These are phyloP conservation scores for Mollisia scopiformis DNA, from an alignment of 2,329 filamentous ascomycete species.

Conservation along the genomic window DNA sequence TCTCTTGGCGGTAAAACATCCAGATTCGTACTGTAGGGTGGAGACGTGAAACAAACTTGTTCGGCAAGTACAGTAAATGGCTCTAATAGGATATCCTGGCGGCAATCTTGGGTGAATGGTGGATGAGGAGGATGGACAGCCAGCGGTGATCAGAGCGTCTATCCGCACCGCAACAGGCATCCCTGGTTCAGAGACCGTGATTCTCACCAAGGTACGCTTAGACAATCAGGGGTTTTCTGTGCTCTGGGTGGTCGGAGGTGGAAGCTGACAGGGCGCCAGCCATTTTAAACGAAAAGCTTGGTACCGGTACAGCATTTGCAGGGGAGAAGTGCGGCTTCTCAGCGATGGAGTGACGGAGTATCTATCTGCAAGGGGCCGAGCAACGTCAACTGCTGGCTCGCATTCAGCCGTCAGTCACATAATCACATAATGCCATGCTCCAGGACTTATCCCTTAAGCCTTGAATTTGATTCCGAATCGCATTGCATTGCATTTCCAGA, in stretches of 20 bases:
- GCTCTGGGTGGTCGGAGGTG: not conserved
- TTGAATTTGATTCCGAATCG: not conserved
- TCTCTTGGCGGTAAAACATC: not conserved
- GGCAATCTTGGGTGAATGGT: constrained; percentile 12
- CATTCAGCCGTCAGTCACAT: constrained; percentile 14
- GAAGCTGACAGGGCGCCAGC: not conserved
- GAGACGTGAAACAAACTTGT: not conserved
- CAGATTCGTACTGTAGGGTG: not conserved
- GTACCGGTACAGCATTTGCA: too few species aligned
- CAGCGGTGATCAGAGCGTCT: constrained; percentile 11
- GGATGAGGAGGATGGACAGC: not conserved
- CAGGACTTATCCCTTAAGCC: not conserved
- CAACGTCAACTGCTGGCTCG: not conserved
- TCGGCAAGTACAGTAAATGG: not conserved
- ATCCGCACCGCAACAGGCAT: constrained; percentile 8
- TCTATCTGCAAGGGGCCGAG: not conserved
- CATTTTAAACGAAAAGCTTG: constrained; percentile 16
- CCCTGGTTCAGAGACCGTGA: not conserved
- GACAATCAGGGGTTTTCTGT: constrained; percentile 5
- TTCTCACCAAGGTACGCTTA: constrained; percentile 8
- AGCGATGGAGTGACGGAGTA: too few species aligned
- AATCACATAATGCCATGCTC: constrained; percentile 1
- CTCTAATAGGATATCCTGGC: not conserved
- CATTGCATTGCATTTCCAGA: not conserved
- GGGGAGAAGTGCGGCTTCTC: too few species aligned